These are phyloP conservation scores for Ophiocordyceps australis DNA, from an alignment of 2,329 filamentous ascomycete species.

Conservation along the genomic window DNA sequence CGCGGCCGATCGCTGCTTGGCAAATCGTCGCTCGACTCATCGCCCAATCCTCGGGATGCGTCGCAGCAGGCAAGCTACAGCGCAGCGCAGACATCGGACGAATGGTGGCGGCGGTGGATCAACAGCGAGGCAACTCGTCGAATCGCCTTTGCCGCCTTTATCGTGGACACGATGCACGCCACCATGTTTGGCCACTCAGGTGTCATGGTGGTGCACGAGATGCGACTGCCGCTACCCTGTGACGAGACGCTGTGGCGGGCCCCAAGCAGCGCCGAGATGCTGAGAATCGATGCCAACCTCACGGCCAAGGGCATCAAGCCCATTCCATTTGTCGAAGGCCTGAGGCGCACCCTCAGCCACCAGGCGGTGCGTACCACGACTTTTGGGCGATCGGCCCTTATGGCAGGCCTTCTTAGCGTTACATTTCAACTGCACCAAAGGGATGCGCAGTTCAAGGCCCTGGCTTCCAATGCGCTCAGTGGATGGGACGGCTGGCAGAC, in stretches of 20 bases:
- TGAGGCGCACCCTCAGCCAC: slow-evolving; percentile 78
- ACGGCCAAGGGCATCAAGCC: slow-evolving; percentile 69
- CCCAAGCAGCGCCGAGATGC: slow-evolving; percentile 71
- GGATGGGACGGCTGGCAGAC: slow-evolving; percentile 83
- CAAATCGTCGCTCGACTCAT: slow-evolving; percentile 67
- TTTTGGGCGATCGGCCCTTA: slow-evolving; percentile 82
- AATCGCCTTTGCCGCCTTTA: slow-evolving; percentile 83
- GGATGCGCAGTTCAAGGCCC: slow-evolving; percentile 77
- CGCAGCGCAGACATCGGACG: slow-evolving; percentile 54
- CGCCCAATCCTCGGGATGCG: slow-evolving; percentile 51
- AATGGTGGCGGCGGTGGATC: slow-evolving; percentile 95
- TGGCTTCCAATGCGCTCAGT: slow-evolving; percentile 62
- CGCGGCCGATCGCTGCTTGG: slow-evolving; percentile 82
- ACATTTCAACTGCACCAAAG: slow-evolving; percentile 97
- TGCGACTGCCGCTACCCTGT: slow-evolving; percentile 78
- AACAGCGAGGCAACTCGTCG: slow-evolving; percentile 80
- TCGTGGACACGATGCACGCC: slow-evolving; percentile 88
- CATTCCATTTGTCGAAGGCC: slow-evolving; percentile 73
- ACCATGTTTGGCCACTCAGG: slow-evolving; percentile 97
- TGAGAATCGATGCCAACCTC: slow-evolving; percentile 63
- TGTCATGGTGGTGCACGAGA: slow-evolving; percentile 92
- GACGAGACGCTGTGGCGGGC: slow-evolving; percentile 89
- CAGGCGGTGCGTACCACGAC: slow-evolving; percentile 78
- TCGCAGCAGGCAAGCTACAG: slow-evolving; percentile 45
- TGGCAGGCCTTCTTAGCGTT: slow-evolving; percentile 84